Evolutionary conservation across 1,139 yeast genomes (phyloP).

Genomic region (Meyerozyma guilliermondii): DNA sequence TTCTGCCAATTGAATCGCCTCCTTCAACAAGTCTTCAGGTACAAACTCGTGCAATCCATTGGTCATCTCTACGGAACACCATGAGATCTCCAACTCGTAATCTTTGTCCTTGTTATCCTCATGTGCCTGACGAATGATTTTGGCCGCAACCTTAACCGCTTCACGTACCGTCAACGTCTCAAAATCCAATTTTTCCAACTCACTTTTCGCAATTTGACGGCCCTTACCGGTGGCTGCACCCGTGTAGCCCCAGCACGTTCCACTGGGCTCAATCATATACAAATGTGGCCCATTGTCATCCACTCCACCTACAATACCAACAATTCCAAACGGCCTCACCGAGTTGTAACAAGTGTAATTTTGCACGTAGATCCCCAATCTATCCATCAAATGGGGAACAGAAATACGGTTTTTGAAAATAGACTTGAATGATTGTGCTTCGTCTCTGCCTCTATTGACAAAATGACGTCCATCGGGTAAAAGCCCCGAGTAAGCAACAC

Average conservation of each 20-base stretch:
- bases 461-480: conserved; percentile 96
- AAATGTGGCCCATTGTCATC: conserved; percentile 87
- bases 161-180: conserved; percentile 67
- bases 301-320: conserved; percentile 89
- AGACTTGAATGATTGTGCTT: conserved; percentile 75
- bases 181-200: conserved; percentile 82
- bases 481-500: conserved; percentile 91
- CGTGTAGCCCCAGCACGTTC: conserved; percentile 92
- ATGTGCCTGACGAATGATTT: conserved; percentile 87
- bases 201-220: conserved; percentile 92
- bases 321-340: conserved; percentile 94
- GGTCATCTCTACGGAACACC: conserved; percentile 77
- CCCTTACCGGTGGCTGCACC: conserved; percentile 99
- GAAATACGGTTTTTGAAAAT: conserved; percentile 74
- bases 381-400: conserved; percentile 77
- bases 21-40: conserved; percentile 71
- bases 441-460: conserved; percentile 89
- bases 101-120: conserved; percentile 98
- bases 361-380: conserved; percentile 89
- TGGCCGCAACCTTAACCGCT: conserved; percentile 91
- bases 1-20: conserved; percentile 78
- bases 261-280: conserved; percentile 97
- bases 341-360: conserved; percentile 95
- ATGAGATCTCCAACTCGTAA: conserved; percentile 88
- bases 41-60: conserved; percentile 76